Conservation (phyloP, 148 eudicot species). For the Euryodendron excelsum region DNA sequence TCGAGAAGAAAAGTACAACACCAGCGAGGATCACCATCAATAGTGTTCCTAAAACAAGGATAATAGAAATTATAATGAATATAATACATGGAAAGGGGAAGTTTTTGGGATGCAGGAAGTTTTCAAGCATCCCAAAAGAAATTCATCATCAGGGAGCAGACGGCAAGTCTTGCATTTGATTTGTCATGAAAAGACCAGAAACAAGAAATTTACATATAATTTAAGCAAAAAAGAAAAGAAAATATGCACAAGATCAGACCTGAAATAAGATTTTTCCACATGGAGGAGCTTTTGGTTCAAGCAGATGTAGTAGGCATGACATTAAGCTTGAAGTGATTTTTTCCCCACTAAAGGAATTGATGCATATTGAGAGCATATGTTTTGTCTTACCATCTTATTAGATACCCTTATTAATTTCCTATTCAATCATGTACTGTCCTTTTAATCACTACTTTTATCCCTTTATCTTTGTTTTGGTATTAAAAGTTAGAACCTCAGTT, state of each 20-base stretch:
- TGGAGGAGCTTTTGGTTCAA: neutral
- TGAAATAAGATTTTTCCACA: neutral
- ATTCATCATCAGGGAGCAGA: neutral
- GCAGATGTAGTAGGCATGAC: neutral
- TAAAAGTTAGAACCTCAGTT: too few relatives aligned
- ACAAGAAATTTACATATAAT: neutral
- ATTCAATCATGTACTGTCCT: too few relatives aligned
- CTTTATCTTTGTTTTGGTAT: too few relatives aligned
- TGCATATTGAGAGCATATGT: too few relatives aligned
- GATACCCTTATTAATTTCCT: too few relatives aligned
- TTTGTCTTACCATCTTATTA: too few relatives aligned
- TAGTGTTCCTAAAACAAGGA: constrained; percentile 67
- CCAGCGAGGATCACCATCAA: constrained; percentile 81
- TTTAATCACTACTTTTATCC: too few relatives aligned
- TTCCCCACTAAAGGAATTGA: too few relatives aligned
- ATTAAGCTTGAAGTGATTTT: too few relatives aligned
- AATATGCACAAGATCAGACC: too few relatives aligned
- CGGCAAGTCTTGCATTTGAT: neutral
- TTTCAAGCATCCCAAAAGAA: neutral
- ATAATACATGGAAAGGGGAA: neutral
- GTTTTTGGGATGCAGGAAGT: too few relatives aligned
- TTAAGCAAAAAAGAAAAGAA: neutral
- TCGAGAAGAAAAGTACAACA: constrained; percentile 94
- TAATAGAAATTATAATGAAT: constrained; percentile 6
- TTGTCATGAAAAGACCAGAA: neutral